phyloP scores from a whole-genome alignment of 345 rosid species.

The Gynandropsis gynandra region DNA sequence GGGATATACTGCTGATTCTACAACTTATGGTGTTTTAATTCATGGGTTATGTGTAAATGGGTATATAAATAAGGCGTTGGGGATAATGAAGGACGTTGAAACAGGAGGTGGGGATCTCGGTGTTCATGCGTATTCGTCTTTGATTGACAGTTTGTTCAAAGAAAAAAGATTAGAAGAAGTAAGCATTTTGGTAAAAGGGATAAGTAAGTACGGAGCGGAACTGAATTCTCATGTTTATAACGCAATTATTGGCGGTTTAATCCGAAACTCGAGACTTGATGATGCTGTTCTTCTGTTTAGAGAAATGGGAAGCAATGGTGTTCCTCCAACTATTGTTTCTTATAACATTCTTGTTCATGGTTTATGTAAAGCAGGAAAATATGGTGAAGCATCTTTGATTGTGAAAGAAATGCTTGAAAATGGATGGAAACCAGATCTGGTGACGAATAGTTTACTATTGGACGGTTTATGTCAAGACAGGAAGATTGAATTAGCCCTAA shows the following conservation, averaged over 20 bases:
- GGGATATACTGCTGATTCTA: constrained; percentile 44
- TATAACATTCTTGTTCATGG: constrained; percentile 69
- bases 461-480: constrained; percentile 62
- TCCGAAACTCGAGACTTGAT: constrained; percentile 53
- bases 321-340: constrained; percentile 48
- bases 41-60: constrained; percentile 82
- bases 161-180: constrained; percentile 70
- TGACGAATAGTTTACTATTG: constrained; percentile 69
- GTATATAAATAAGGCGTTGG: constrained; percentile 58
- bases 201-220: constrained; percentile 41
- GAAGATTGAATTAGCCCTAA: constrained; percentile 60
- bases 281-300: constrained; percentile 50
- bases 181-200: constrained; percentile 33
- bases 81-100: constrained; percentile 48
- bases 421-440: constrained; percentile 59
- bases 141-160: constrained; percentile 69
- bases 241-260: constrained; percentile 56
- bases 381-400: constrained; percentile 49
- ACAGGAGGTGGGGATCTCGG: constrained; percentile 40
- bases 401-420: constrained; percentile 78
- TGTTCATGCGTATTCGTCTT: constrained; percentile 57
- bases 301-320: constrained; percentile 46
- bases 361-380: constrained; percentile 66
- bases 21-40: constrained; percentile 56
- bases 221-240: constrained; percentile 53